These are phyloP conservation scores for Geosmithia morbida DNA, from an alignment of 2,329 filamentous ascomycete genomes.

Conservation along the genomic window DNA sequence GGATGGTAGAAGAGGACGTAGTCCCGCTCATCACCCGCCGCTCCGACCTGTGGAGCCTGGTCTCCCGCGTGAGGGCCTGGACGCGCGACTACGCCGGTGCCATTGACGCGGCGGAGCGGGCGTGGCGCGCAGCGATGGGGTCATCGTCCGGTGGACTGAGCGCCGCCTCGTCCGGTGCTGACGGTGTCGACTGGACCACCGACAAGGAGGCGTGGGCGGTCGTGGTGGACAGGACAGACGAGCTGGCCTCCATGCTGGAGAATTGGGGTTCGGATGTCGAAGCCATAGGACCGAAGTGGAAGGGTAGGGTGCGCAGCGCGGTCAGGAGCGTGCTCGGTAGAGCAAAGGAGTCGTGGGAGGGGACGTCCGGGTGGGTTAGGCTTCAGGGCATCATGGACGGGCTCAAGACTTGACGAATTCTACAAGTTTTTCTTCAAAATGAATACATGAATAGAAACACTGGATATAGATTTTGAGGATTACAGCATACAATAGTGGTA, in stretches of 20 bases:
- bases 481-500: too few relatives aligned
- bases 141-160: constrained; percentile 19
- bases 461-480: too few relatives aligned
- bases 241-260: constrained; percentile 71
- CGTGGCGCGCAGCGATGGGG: constrained; percentile 50
- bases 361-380: constrained; percentile 49
- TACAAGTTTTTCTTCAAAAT: too few relatives aligned
- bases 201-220: constrained; percentile 52
- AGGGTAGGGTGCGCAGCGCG: constrained; percentile 74
- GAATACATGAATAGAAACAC: too few relatives aligned
- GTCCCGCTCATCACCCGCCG: constrained; percentile 74
- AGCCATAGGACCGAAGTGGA: constrained; percentile 67
- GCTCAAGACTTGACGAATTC: constrained; percentile 30
- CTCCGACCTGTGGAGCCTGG: constrained; percentile 60
- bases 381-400: constrained; percentile 43
- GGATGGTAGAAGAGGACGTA: constrained; percentile 60
- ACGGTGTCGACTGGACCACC: constrained; percentile 24
- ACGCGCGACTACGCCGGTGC: constrained; percentile 54
- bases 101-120: constrained; percentile 75
- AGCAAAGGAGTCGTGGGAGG: constrained; percentile 74
- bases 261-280: constrained; percentile 55
- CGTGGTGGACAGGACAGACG: constrained; percentile 65
- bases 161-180: constrained; percentile 1
- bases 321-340: constrained; percentile 72
- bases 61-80: constrained; percentile 62